Evolutionary conservation across 176 grass and related monocot genomes (phyloP).

Genomic region (Oryza brachyantha): DNA sequence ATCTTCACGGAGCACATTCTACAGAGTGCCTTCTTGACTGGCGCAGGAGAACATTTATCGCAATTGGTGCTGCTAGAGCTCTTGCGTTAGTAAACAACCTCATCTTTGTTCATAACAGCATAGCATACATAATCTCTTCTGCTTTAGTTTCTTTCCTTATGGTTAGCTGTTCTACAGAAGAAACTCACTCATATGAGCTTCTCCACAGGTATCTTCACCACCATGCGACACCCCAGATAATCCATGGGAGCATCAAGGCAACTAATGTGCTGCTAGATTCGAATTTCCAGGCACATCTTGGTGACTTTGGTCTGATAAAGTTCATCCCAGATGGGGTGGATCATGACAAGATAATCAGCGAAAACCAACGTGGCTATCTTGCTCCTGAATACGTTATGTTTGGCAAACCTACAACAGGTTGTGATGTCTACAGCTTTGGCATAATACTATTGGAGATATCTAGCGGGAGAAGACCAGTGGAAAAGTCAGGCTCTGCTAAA

Average conservation of each 20-base stretch:
- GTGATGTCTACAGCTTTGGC: constrained; percentile 81
- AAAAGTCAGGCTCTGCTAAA: constrained; percentile 37
- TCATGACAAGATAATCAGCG: constrained; percentile 48
- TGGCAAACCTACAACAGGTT: constrained; percentile 58
- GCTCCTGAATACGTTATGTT: constrained; percentile 72
- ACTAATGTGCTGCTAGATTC: constrained; percentile 74
- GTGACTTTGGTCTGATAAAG: constrained; percentile 68
- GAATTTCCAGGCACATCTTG: constrained; percentile 53
- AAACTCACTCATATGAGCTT: constrained; percentile 24
- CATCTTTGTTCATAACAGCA: constrained; percentile 19
- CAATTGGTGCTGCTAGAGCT: constrained; percentile 60
- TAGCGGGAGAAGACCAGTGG: constrained; percentile 67
- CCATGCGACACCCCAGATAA: constrained; percentile 46
- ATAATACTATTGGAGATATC: constrained; percentile 63
- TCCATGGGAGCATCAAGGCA: constrained; percentile 71
- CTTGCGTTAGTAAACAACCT: constrained; percentile 50
- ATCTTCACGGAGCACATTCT: constrained; percentile 71
- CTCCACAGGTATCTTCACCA: constrained; percentile 62
- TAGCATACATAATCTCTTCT: not conserved
- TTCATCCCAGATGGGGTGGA: constrained; percentile 54
- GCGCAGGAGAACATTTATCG: constrained; percentile 61
- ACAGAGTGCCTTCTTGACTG: constrained; percentile 76
- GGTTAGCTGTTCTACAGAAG: not conserved
- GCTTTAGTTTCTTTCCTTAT: not conserved
- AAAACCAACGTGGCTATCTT: constrained; percentile 67